Evolutionary conservation across 2,329 filamentous ascomycete genomes (phyloP), one percentile per base, ranked within the genome.

Genomic region (Pezizomycotina sp.): DNA sequence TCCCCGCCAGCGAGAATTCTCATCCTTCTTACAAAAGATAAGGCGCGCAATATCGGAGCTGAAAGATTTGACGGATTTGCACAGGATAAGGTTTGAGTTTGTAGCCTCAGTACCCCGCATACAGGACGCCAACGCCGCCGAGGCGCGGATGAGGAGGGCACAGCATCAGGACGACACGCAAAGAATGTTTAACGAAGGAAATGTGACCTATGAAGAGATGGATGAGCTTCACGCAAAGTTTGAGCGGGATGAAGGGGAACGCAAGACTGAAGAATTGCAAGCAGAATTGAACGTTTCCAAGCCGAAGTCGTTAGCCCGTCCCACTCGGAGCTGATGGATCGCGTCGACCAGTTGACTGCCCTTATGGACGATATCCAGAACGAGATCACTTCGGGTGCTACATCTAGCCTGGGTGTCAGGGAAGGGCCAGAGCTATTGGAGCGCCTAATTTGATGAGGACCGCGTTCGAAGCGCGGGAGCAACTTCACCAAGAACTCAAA

Each of bases 401-500:
- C 93, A 59, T 86, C 43, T 6, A 40, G 39, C 16, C 39, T 37
- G 7, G 34, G 42, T 21, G 47, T 89, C 12, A 86, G 95, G 49
- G 86, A 93, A 55, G 75, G 84, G 54, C 89, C 89, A 0, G 89
- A 98, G 57, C 66, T 95, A 0, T 63, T 95, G 2, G 89, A 98
- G 57, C 92, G 58, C 65, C 98, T 8, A 95, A 86, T 0, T 69
- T 93, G 30, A 65, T 95, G 9, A 98, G 95, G 53, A 95, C 89
- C 84, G 73, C 95, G 6, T 95, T 93, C 50, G 89, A 98, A 55
- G 77, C 79, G 1, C 74, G 84, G n/a, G 89, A 98, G 58, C 67
- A 70, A 29, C 65, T 95, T 6, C 77, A 95, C 59, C 74, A 80
- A 27, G 78, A 82, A 50, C 69, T 86, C 34, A 92, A 82, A 53